Base-by-base conservation (phyloP, 2,329 filamentous ascomycete species). In the Aspergillus jensenii region DNA sequence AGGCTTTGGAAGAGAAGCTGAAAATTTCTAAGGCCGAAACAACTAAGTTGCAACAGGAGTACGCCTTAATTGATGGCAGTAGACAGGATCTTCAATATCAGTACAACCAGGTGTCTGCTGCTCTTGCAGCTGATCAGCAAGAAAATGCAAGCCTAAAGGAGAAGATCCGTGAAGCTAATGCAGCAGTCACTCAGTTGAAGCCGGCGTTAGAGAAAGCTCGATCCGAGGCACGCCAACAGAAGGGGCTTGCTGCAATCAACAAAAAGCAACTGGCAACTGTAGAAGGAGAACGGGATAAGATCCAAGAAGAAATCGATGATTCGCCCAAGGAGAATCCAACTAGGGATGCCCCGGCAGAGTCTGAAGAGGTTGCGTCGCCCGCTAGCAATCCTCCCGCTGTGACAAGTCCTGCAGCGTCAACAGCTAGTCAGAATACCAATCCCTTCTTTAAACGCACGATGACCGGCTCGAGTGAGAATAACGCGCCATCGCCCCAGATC, bases 221-320 rank as follows among this genome's bases (percentile, higher is more conserved):
- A 73, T 91, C 89, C 12, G 92, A 97, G 67, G 92, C 92, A 25
- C 87, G 95, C 43, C 95, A 98, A 74, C 93, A 98, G 71, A 98
- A 96, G 78, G 95, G 95, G 17, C 82, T 98, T 64, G 93, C 96
- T 31, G 93, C 95, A 44, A 99, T 99, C 78, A 97, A 97, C 79
- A 98, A 96, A 82, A 99, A 99, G 79, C 95, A 99, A 77, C 81
- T 98, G 59, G 86, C 89, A 37, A 97, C 93, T 1, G 91, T 89
- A 57, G 95, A 99, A 74, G 85, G 85, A 48, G 93, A 98, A 73
- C 86, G 90, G 33, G 93, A 98, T 60, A 93, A 91, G 79, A 80
- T 96, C 40, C 93, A 92, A 78, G 79, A 81, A 1, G 93, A 98
- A 73, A 88, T 89, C 45, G 87, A 87, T 45, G 58, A 87, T 86